Base-by-base conservation (phyloP, 257 asterid species). In the Ballota nigra region DNA sequence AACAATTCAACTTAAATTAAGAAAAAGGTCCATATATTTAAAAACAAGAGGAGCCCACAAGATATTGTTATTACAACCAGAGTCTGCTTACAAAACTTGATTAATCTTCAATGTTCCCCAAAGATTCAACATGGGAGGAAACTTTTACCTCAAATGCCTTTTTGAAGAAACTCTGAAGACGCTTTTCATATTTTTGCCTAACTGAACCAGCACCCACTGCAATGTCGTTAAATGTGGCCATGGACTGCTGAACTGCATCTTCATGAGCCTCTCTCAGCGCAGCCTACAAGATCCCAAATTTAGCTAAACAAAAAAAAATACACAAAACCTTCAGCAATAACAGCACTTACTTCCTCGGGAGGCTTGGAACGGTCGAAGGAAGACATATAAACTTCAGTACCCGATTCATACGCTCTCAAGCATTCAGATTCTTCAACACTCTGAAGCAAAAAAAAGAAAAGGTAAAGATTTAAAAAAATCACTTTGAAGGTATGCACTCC, bases 351-450 rank as follows among this genome's bases (percentile, higher is more conserved):
- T 84, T 95, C 99, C 68, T 95, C 99, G 0, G 99, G 97, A 75
- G 92, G 92, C 79, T 79, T 92, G 19, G 92, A 85, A 63, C 90
- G 95, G 83, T 95, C 90, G 82, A 90, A 89, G 16, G 88, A 55
- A 69, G 96, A 76, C 91, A 87, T 87, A 79, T 92, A 95, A 10
- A 36, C 80, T 73, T 95, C 98, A 73, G 92, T 81, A 66, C 89
- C 95, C 75, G 79, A 41, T 71, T 95, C 98, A 75, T 83, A 92
- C 3, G 97, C 99, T 81, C 97, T 89, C 77, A 87, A 97, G 69
- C 99, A 92, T 80, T 95, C 99, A 55, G 97, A 88, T 84, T 95
- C 98, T 88, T 95, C 99, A 72, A 95, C 99, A 74, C 96, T 90
- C 99, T 94, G 78, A 71, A 58, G 29, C 11, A 51, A 43, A 20